Conservation (phyloP, 2,329 filamentous ascomycete species). For the Clonostachys solani region DNA sequence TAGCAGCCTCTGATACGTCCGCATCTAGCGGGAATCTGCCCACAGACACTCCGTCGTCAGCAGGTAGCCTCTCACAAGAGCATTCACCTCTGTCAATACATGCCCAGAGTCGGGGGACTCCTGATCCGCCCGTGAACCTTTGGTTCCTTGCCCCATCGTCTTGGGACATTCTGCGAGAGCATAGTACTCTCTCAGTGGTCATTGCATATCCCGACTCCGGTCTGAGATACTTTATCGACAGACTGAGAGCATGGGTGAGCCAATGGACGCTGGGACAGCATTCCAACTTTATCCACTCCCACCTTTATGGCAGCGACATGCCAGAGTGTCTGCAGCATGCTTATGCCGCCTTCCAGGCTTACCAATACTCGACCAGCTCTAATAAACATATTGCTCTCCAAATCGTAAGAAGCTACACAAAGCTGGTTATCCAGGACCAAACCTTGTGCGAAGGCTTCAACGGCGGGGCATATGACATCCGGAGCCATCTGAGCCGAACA, state of each 20-base stretch:
- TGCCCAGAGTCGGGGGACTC: too few relatives aligned
- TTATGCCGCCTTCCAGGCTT: background rate
- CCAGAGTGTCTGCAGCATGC: conserved; percentile 1
- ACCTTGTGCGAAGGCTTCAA: background rate
- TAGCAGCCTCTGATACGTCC: background rate
- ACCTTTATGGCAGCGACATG: conserved; percentile 1
- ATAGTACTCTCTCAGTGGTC: too few relatives aligned
- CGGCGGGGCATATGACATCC: background rate
- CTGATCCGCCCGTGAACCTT: too few relatives aligned
- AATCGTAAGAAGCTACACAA: background rate
- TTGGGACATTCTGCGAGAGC: too few relatives aligned
- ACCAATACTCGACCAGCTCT: background rate
- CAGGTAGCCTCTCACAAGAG: too few relatives aligned
- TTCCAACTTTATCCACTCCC: conserved; percentile 2
- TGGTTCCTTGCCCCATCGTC: too few relatives aligned
- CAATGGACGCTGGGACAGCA: conserved; percentile 1
- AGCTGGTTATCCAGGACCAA: conserved; percentile 3
- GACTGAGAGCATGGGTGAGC: conserved; percentile 2
- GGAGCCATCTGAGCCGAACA: conserved; percentile 2
- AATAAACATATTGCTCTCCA: background rate
- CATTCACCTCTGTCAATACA: too few relatives aligned
- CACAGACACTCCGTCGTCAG: too few relatives aligned
- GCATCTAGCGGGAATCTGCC: too few relatives aligned
- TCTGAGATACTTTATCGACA: conserved; percentile 2
- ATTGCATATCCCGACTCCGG: conserved; percentile 1